These are phyloP conservation scores for Saccharomycopsis selenospora DNA, from an alignment of 805 yeast species.

Conservation along the genomic window DNA sequence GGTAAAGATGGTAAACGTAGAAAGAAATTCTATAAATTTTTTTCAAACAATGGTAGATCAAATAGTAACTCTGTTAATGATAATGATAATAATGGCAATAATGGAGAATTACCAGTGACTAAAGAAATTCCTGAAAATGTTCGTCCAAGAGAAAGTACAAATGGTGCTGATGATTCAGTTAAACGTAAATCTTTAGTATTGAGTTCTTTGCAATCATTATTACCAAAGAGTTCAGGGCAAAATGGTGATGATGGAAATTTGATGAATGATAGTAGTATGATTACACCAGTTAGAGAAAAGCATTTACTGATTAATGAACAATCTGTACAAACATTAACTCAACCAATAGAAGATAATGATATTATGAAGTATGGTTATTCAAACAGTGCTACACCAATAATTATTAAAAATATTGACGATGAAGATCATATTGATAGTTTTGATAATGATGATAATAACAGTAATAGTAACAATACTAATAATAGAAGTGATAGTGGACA, in stretches of 20 bases:
- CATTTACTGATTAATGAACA: background rate
- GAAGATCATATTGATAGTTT: slow-evolving; percentile 7
- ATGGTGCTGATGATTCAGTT: background rate
- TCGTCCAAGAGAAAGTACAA: background rate
- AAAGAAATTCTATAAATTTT: slow-evolving; percentile 9
- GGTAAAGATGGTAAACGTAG: background rate
- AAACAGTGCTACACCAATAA: background rate
- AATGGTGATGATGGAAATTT: background rate
- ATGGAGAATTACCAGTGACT: background rate
- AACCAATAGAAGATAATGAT: slow-evolving; percentile 3
- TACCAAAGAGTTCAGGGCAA: background rate
- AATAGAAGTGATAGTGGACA: background rate
- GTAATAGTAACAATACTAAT: background rate
- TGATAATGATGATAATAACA: background rate
- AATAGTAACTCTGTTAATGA: background rate
- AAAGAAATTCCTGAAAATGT: background rate
- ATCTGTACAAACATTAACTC: background rate
- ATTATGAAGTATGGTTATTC: slow-evolving; percentile 6
- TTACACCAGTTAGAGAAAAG: background rate
- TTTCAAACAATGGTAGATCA: slow-evolving; percentile 1
- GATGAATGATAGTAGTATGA: background rate
- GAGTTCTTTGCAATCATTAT: slow-evolving; percentile 8
- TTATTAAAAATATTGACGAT: background rate
- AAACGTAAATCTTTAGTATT: slow-evolving; percentile 11
- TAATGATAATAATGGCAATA: background rate